Evolutionary conservation across 2,329 filamentous ascomycete genomes (phyloP), one percentile per base, ranked within the genome.

Genomic region (Laburnicola sp.): DNA sequence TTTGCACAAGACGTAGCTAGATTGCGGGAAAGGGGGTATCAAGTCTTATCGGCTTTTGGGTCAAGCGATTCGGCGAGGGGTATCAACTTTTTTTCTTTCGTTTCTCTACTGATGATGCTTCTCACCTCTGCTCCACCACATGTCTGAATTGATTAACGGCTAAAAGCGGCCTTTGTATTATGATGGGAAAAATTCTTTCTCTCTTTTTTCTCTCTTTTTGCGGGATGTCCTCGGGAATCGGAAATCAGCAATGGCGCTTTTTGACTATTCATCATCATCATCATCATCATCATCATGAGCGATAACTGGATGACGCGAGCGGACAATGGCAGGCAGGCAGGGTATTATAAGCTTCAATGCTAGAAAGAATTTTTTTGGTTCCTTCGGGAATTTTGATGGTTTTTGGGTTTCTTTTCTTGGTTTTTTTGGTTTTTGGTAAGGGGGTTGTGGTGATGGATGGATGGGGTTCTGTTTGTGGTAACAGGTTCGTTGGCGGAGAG

Each of bases 141-240:
- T 48, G 30, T 53, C 45, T 46, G 50, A 54, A 58, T 62, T 55
- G 58, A 57, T 59, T 64, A 59, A 65, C 41, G 58, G 50, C 46
- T 46, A 50, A 63, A 65, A 63, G 59, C 57, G 64, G 48, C 35
- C 45, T 39, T 65, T 69, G 66, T 69, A 69, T 65, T 66, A 69
- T 67, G 66, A 68, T 39, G 45, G 25, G 26, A 57, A 38, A n/a
- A 38, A n/a, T 41, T 38, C 21, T 53, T 46, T 39, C 36, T 63
- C 51, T 53, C 63, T 61, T 60, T 56, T 53, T 57, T 39, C 32
- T 36, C 48, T 58, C 48, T 56, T 26, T 36, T 55, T 53, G 56
- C 50, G 53, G 44, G 57, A 46, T 51, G 49, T 63, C 64, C 59
- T n/a, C 30, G 8, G 28, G 34, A 36, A 43, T 39, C 47, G 47